Conservation (phyloP, 768 basidiomycete genomes). For the Psilocybe azurescens region DNA sequence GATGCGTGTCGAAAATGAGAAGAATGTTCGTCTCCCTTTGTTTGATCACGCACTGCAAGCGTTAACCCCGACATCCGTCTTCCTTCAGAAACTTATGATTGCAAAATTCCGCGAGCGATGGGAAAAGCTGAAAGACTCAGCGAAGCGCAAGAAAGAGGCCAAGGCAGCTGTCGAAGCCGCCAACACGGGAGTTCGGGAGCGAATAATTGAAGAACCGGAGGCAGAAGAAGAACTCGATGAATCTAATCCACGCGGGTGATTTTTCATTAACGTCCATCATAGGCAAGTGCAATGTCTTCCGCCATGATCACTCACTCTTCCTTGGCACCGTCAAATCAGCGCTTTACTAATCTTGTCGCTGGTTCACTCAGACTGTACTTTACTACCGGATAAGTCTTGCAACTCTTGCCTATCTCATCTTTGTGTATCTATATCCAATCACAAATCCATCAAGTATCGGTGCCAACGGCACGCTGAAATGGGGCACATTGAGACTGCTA, state of each 20-base stretch:
- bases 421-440: neutral
- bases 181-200: conserved; percentile 56
- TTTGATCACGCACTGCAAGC: neutral
- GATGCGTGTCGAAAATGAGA: conserved; percentile 76
- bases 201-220: conserved; percentile 78
- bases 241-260: conserved; percentile 26
- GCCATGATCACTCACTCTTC: neutral
- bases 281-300: neutral
- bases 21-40: conserved; percentile 59
- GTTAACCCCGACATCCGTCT: conserved; percentile 14
- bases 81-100: conserved; percentile 78
- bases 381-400: neutral
- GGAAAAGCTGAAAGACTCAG: conserved; percentile 90
- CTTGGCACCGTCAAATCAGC: neutral
- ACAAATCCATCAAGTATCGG: neutral
- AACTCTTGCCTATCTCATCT: neutral
- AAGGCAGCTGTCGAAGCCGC: conserved; percentile 57
- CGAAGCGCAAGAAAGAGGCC: conserved; percentile 84
- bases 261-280: neutral
- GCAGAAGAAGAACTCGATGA: conserved; percentile 54
- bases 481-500: neutral
- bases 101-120: conserved; percentile 84
- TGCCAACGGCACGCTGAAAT: neutral
- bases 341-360: neutral
- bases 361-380: conserved; percentile 2